These are phyloP conservation scores for Calamus simplicifolius DNA, from an alignment of 176 grass and related monocot genomes.

Conservation along the genomic window DNA sequence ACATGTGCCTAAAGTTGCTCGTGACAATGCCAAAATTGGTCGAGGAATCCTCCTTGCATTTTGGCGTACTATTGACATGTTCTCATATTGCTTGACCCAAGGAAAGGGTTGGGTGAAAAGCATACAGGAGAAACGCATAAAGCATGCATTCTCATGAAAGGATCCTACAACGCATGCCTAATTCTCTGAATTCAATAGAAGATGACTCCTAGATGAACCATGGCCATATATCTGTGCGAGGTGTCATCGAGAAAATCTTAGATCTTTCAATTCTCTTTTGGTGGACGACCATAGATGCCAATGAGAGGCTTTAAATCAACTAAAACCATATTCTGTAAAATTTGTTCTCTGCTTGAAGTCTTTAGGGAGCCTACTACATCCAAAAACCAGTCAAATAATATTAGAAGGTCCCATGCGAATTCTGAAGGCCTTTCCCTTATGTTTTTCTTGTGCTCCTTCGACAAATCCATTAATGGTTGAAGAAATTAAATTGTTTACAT, in stretches of 20 bases:
- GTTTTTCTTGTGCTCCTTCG: too few species aligned
- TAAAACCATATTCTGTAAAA: too few species aligned
- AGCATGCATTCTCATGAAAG: conserved; percentile 19
- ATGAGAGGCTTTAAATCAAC: background rate
- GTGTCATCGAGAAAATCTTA: conserved; percentile 14
- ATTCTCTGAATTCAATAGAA: conserved; percentile 14
- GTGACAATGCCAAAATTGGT: background rate
- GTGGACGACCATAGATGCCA: conserved; percentile 7
- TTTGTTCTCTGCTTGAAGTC: background rate
- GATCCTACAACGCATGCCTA: conserved; percentile 8
- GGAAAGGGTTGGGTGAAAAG: conserved; percentile 14
- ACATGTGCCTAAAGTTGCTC: background rate
- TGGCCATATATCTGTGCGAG: conserved; percentile 25
- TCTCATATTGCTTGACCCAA: too few species aligned
- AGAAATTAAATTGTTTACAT: too few species aligned
- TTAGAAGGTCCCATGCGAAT: too few species aligned
- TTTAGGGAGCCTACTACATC: background rate
- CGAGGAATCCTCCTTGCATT: background rate
- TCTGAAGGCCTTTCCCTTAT: too few species aligned
- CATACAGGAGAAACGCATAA: background rate
- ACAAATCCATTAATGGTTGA: too few species aligned
- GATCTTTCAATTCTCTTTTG: conserved; percentile 22
- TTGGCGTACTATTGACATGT: background rate
- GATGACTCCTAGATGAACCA: conserved; percentile 26
- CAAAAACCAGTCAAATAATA: too few species aligned